Conservation (phyloP, 768 basidiomycete species). For the Cystobasidium tubakii region DNA sequence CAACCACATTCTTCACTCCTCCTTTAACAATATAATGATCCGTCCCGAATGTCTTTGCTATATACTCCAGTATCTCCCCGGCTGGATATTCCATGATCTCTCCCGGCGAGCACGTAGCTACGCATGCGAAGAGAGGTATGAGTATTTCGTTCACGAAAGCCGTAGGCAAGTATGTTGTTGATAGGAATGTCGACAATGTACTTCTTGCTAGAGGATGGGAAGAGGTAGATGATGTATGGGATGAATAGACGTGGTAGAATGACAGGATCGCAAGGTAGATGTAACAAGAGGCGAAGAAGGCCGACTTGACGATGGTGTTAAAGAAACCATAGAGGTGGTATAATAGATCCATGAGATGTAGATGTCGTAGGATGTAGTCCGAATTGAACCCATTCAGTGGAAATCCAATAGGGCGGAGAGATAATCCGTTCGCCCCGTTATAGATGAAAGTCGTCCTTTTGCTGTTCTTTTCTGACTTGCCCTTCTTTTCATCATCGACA, state of each 20-base stretch:
- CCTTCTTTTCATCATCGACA: neutral
- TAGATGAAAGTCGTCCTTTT: slow-evolving; percentile 31
- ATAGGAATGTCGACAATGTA: slow-evolving; percentile 1
- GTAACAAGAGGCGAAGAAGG: slow-evolving; percentile 45
- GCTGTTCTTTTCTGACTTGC: neutral
- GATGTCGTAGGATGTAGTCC: slow-evolving; percentile 26
- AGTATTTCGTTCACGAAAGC: slow-evolving; percentile 56
- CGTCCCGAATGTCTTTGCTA: slow-evolving; percentile 63
- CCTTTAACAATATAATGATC: slow-evolving; percentile 63
- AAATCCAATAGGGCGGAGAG: slow-evolving; percentile 55
- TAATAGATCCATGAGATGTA: slow-evolving; percentile 41
- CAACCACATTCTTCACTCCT: slow-evolving; percentile 61
- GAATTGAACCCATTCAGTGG: slow-evolving; percentile 49
- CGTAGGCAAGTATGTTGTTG: neutral
- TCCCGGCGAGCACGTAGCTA: slow-evolving; percentile 60
- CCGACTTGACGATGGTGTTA: slow-evolving; percentile 43
- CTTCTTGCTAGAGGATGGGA: neutral
- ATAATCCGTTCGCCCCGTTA: slow-evolving; percentile 53
- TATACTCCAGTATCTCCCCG: slow-evolving; percentile 56
- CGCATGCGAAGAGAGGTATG: slow-evolving; percentile 64
- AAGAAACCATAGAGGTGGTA: slow-evolving; percentile 40
- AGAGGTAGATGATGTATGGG: slow-evolving; percentile 32
- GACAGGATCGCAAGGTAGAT: slow-evolving; percentile 49
- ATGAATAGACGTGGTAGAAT: slow-evolving; percentile 55
- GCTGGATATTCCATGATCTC: slow-evolving; percentile 43